These are phyloP conservation scores for Loxodes magnus DNA, from an alignment of 73 alveolate species.

Conservation along the genomic window DNA sequence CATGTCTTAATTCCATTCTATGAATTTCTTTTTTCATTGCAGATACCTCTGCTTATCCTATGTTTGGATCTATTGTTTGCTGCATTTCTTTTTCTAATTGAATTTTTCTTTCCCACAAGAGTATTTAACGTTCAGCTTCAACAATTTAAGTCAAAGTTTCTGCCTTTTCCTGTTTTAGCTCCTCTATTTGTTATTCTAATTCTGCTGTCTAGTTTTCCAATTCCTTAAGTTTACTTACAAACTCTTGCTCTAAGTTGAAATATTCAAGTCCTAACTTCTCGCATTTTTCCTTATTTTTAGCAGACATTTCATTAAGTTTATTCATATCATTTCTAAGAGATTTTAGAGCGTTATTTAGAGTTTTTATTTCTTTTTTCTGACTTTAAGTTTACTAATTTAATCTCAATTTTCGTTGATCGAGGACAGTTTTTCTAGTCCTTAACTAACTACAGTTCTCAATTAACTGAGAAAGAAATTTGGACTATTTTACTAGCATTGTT, in stretches of 20 bases:
- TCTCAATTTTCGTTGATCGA: slow-evolving; percentile 88
- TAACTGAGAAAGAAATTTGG: slow-evolving; percentile 54
- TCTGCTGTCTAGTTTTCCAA: slow-evolving; percentile 83
- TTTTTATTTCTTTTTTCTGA: slow-evolving; percentile 86
- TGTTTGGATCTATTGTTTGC: slow-evolving; percentile 91
- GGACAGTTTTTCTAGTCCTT: slow-evolving; percentile 72
- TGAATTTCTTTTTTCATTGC: slow-evolving; percentile 92
- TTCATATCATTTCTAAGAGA: slow-evolving; percentile 91
- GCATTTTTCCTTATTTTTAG: slow-evolving; percentile 68
- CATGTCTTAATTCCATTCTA: slow-evolving; percentile 88
- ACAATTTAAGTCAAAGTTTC: slow-evolving; percentile 90
- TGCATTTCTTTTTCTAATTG: slow-evolving; percentile 97
- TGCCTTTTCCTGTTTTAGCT: slow-evolving; percentile 87
- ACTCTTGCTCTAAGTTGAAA: slow-evolving; percentile 82
- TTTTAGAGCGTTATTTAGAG: slow-evolving; percentile 78
- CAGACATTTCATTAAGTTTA: slow-evolving; percentile 76
- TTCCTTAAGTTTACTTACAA: slow-evolving; percentile 82
- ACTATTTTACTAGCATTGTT: slow-evolving; percentile 76
- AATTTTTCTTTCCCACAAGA: slow-evolving; percentile 95
- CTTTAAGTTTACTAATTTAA: slow-evolving; percentile 59
- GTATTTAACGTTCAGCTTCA: slow-evolving; percentile 92
- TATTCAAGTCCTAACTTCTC: slow-evolving; percentile 76
- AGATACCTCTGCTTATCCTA: slow-evolving; percentile 89
- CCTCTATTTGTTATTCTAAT: slow-evolving; percentile 84
- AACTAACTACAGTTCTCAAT: slow-evolving; percentile 67